A percentile compares a stretch with the other conserved stretches of the same genome.
Evolutionary conservation across 2,329 filamentous ascomycete genomes (phyloP).

Genomic region (Biscogniauxia marginata): DNA sequence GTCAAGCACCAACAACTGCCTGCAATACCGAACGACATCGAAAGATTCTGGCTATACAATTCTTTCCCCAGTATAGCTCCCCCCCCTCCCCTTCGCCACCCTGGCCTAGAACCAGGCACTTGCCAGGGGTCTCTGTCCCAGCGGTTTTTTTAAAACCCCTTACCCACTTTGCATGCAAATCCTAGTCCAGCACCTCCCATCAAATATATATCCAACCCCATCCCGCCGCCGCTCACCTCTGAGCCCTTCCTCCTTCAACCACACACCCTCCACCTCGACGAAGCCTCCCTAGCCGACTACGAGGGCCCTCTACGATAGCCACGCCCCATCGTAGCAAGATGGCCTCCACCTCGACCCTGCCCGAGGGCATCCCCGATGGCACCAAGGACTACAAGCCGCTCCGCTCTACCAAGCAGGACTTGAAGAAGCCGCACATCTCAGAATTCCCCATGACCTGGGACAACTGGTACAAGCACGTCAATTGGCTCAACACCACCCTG

Average conservation of each 20-base stretch:
- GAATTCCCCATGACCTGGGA: constrained; percentile 74
- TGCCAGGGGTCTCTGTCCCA: constrained; percentile 10
- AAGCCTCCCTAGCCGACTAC: constrained; percentile 11
- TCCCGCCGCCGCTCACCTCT: constrained; percentile 1
- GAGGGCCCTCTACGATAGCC: constrained; percentile 19
- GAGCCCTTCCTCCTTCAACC: constrained; percentile 10
- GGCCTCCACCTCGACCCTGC: constrained; percentile 32
- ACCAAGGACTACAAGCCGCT: constrained; percentile 44
- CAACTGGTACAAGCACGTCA: constrained; percentile 91
- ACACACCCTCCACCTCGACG: too few species aligned
- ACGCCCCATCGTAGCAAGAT: constrained; percentile 33
- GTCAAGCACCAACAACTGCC: neutral
- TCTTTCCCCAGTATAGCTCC: neutral
- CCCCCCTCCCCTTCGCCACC: too few species aligned
- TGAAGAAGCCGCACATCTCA: constrained; percentile 79
- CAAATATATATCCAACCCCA: constrained; percentile 4
- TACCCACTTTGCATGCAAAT: constrained; percentile 14
- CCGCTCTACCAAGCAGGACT: constrained; percentile 45
- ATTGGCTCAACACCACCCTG: constrained; percentile 86
- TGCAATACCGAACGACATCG: neutral
- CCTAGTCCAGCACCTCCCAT: neutral
- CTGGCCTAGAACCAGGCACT: neutral
- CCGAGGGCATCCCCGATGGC: constrained; percentile 34
- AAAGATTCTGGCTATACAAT: neutral
- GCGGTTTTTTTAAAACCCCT: constrained; percentile 13